Percentiles rank a stretch among this genome's conserved stretches.
Evolutionary conservation across 345 rosid genomes (phyloP).

Genomic region (Streptanthus diversifolius): DNA sequence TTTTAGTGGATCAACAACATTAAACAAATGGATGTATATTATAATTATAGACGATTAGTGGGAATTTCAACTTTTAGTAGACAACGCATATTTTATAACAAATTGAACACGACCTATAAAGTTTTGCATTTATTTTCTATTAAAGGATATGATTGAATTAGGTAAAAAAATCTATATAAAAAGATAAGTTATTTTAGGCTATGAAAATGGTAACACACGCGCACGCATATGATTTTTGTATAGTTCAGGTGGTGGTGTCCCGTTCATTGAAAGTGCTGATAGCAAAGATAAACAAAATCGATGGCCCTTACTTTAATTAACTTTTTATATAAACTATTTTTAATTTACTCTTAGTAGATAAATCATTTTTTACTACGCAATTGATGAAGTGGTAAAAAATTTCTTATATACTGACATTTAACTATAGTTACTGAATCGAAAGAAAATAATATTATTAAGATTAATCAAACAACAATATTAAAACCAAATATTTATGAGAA

Average conservation of each 20-base stretch:
- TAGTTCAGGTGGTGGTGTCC: neutral
- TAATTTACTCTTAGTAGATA: neutral
- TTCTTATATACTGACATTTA: neutral
- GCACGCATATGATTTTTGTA: neutral
- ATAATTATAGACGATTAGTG: neutral
- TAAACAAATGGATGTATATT: neutral
- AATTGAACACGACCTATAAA: neutral
- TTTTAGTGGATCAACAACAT: neutral
- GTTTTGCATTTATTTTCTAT: slow-evolving; percentile 8
- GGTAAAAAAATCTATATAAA: neutral
- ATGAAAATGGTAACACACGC: neutral
- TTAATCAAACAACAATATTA: neutral
- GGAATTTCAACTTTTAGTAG: slow-evolving; percentile 7
- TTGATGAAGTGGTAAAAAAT: neutral
- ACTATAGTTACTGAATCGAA: neutral
- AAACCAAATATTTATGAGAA: neutral
- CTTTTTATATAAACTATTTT: neutral
- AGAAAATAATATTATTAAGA: neutral
- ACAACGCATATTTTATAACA: neutral
- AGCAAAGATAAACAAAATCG: neutral
- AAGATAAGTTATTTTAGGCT: slow-evolving; percentile 4
- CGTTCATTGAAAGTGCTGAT: neutral
- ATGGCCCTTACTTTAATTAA: neutral
- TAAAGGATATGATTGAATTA: slow-evolving; percentile 2
- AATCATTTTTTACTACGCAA: neutral